Base-by-base conservation (phyloP, 805 yeast species). In the Dipodascus albidus region DNA sequence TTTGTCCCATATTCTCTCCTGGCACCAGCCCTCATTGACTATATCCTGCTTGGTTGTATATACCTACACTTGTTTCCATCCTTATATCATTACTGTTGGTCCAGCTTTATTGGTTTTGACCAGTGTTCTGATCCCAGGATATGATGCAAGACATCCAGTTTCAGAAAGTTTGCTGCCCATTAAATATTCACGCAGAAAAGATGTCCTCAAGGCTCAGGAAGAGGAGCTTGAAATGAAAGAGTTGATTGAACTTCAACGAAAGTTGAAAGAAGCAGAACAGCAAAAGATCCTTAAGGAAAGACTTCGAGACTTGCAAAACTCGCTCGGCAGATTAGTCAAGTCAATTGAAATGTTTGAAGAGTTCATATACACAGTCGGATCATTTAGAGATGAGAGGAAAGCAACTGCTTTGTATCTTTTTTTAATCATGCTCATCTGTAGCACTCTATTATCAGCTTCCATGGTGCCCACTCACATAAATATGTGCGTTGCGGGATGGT, bases 1-100 rank as follows among this genome's bases (percentile, higher is more conserved):
- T 1, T 47, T 83, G 0, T 71, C 82, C 3, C 77, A 80, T 50
- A 63, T 85, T 0, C 55, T 87, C 22, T 77, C 86, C 2, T 90
- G 97, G 97, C 78, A 81, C 55, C 72, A 75, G 23, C 90, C 95
- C 0, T 72, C 85, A 0, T 76, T 80, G 56, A 89, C 96, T 0
- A 58, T 89, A 3, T 71, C 83, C 0, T 64, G 72, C 21, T 67
- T 87, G 52, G 69, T 83, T 3, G 57, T 80, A 0, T 82, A 84
- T 58, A 82, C 96, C 0, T 73, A 80, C 55, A 70, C 82, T 1
- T 85, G 93, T 60, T 66, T 83, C 35, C 77, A 85, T 69, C 96
- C 96, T 0, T 81, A 81, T 63, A 66, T 85, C 50, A 70, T 87
- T 11, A 66, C 85, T 41, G 73, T 81, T 1, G 72, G 82, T 31